Percentiles rank a stretch among this genome's conserved stretches.
These are phyloP conservation scores for Heliamphora exappendiculata DNA, from an alignment of 148 eudicot genomes.

Conservation along the genomic window DNA sequence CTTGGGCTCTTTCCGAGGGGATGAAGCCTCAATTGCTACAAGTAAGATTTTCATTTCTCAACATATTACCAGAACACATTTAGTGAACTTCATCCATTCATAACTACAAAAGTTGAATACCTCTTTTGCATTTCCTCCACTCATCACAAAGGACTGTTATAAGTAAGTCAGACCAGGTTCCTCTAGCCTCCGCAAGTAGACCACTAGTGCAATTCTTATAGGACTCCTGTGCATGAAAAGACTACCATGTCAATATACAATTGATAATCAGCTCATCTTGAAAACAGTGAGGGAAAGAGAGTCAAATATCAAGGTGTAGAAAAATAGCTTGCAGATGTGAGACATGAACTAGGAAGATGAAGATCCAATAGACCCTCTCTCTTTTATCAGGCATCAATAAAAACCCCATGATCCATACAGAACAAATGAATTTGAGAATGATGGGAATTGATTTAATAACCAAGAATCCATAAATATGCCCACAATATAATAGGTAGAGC, in stretches of 20 bases:
- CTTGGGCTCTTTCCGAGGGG: conserved; percentile 76
- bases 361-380: too few relatives aligned
- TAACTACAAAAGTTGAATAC: conserved; percentile 26
- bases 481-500: neutral
- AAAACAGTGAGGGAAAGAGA: neutral
- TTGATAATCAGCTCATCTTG: neutral
- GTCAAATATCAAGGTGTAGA: neutral
- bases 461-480: neutral
- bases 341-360: neutral
- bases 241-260: conserved; percentile 6
- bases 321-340: neutral
- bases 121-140: conserved; percentile 96
- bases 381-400: too few relatives aligned
- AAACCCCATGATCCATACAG: too few relatives aligned
- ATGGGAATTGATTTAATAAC: neutral
- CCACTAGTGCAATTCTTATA: conserved; percentile 36
- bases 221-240: conserved; percentile 44
- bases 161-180: conserved; percentile 78
- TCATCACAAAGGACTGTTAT: conserved; percentile 66
- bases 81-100: neutral
- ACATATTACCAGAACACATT: neutral
- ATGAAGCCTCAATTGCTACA: conserved; percentile 83
- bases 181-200: conserved; percentile 58
- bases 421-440: neutral
- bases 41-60: conserved; percentile 6